Evolutionary conservation across 306 rosid species (phyloP), one percentile per base, ranked within the genome.

Genomic region (Boehmeria nivea): DNA sequence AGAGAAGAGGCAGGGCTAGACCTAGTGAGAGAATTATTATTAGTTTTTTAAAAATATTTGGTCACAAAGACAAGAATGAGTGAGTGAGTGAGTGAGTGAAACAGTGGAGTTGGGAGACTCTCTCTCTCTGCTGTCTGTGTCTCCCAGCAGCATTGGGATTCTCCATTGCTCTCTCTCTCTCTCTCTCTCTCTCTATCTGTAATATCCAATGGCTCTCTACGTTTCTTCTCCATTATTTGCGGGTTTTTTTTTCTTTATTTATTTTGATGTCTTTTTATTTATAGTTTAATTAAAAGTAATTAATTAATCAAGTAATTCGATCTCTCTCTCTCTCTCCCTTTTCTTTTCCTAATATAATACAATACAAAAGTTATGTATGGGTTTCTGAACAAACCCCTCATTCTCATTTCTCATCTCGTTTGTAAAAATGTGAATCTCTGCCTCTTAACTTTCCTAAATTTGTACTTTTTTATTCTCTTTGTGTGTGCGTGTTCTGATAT

Each of bases 81-180:
- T n/a, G n/a, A n/a, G n/a, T n/a, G n/a, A n/a, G n/a, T n/a, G n/a
- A 45, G 83, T 59, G 79, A 67, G 72, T 61, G 69, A 73, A 64
- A 68, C 45, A 46, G 54, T 56, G 61, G 59, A 65, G n/a, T 10
- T 40, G 45, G 4, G 4, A 3, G 8, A 8, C 45, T 40, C 6
- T 40, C 45, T 40, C 44, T 40, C 77, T 77, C 72, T 67, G 76
- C 75, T 78, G 80, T 76, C 80, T 65, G 60, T 78, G 77, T 79
- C 88, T 53, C 71, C 72, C 11, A 68, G n/a, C n/a, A 31, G 77
- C 87, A 77, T 79, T 79, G 79, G 82, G 87, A 85, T 79, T 82
- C 89, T 82, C 79, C 58, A 55, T 49, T 63, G 59, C 71, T 23
- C 26, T 61, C 57, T 37, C 78, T 61, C 64, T 69, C 70, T 46